These are phyloP conservation scores for Aspergillus versicolor DNA, from an alignment of 2,329 filamentous ascomycete species.

Conservation along the genomic window DNA sequence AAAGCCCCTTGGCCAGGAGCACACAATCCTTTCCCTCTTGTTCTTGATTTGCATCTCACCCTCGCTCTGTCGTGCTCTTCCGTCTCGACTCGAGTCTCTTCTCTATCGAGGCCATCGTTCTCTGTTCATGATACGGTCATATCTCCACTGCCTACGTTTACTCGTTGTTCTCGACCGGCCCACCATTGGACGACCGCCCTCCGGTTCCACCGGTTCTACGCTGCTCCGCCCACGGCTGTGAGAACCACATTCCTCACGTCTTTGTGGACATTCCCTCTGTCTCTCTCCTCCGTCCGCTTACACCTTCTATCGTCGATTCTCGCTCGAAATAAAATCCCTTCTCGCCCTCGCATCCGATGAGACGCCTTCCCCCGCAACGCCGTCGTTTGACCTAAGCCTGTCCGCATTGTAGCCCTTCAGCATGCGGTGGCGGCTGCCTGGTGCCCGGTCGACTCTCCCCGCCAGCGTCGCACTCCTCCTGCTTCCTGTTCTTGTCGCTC, in stretches of 20 bases:
- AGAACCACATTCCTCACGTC: constrained; percentile 4
- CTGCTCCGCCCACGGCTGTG: constrained; percentile 8
- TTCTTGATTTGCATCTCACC: not conserved
- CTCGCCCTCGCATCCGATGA: constrained; percentile 10
- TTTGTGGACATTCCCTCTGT: constrained; percentile 7
- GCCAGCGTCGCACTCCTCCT: constrained; percentile 60
- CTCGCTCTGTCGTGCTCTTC: not conserved
- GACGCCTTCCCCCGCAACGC: not conserved
- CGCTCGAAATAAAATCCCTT: not conserved
- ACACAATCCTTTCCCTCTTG: constrained; percentile 8
- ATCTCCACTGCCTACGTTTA: constrained; percentile 1
- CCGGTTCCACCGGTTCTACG: constrained; percentile 8
- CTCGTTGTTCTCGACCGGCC: constrained; percentile 10
- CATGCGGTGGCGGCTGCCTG: constrained; percentile 66
- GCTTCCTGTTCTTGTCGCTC: constrained; percentile 61
- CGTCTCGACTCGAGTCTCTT: not conserved
- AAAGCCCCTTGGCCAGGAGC: constrained; percentile 8
- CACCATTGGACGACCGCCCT: constrained; percentile 4
- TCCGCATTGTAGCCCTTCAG: constrained; percentile 41
- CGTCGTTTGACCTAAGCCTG: constrained; percentile 2
- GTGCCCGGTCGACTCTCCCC: constrained; percentile 55
- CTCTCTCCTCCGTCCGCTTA: not conserved
- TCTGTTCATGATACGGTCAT: not conserved
- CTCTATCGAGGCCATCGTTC: not conserved
- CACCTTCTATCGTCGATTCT: not conserved